Evolutionary conservation across 2,329 filamentous ascomycete genomes (phyloP), one percentile per base, ranked within the genome.

Genomic region (Beauveria medogensis): DNA sequence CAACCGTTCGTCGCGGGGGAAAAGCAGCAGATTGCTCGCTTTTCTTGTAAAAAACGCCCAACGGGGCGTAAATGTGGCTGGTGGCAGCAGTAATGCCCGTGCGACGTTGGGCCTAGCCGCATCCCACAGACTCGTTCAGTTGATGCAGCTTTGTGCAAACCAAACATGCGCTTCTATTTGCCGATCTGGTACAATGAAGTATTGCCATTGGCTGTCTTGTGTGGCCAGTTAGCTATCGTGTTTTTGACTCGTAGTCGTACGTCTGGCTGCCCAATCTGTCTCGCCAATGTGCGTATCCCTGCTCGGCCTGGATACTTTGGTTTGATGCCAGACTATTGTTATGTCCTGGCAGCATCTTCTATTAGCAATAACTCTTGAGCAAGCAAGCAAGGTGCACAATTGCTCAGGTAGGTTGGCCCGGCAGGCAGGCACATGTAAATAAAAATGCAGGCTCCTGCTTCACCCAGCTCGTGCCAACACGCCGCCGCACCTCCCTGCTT

Each of bases 201-300:
- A 22, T 52, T 8, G 12, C 8, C 14, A 44, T 43, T 44, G 55
- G 47, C 34, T 50, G 20, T 24, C 37, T 30, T 26, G 12, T 20
- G 30, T 55, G 3, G 22, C 8, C 3, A 26, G 41, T 18, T 14
- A 46, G 22, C 53, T 46, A 41, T 34, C 30, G 22, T 53, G 47
- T 51, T 51, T 26, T 51, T 8, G 22, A 4, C n/a, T 37, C 53
- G 24, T 40, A 44, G 37, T 59, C 48, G 47, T 53, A 46, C 40
- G 47, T 52, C 34, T 57, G 30, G 56, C 57, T 37, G 57, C 57
- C 57, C 57, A 47, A 59, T 53, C 22, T 59, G 24, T 59, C 56
- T 51, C 56, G 46, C 40, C 26, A 20, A 30, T 10, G 3, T 40
- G 55, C 30, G 16, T 16, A 37, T 37, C 34, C 34, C 12, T 37